Conservation (phyloP, 176 grass and related monocot genomes). For the Oryza australiensis region DNA sequence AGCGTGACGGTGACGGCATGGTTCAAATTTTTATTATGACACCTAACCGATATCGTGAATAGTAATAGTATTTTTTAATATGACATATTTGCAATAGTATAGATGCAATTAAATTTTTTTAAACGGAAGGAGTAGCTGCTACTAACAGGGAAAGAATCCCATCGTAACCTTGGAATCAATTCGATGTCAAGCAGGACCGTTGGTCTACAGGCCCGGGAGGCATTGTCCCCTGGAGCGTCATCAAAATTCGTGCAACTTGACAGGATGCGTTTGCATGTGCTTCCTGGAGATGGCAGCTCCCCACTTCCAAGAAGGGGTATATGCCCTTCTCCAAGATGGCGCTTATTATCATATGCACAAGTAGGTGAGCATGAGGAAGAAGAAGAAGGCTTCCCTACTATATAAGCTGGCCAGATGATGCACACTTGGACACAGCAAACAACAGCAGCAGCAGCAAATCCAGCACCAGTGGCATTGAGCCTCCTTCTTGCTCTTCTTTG, state of each 20-base stretch:
- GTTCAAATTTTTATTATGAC: no score
- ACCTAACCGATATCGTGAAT: no score
- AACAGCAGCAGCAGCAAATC: slow-evolving; percentile 22
- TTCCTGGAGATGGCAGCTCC: slow-evolving; percentile 22
- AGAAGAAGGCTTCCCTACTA: not conserved
- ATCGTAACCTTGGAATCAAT: not conserved
- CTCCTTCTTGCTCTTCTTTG: not conserved
- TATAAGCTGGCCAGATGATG: slow-evolving; percentile 36
- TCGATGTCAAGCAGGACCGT: slow-evolving; percentile 35
- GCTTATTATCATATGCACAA: slow-evolving; percentile 40
- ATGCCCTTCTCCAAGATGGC: slow-evolving; percentile 22
- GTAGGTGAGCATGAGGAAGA: not conserved
- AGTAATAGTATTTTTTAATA: no score
- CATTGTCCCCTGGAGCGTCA: slow-evolving; percentile 39
- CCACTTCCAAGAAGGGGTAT: slow-evolving; percentile 39
- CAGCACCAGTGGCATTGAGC: slow-evolving; percentile 5
- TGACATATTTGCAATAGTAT: no score
- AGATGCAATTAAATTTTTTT: no score
- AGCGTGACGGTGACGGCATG: no score
- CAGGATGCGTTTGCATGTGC: slow-evolving; percentile 30
- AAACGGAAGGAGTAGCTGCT: no score
- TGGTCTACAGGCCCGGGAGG: slow-evolving; percentile 39
- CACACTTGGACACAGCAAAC: slow-evolving; percentile 28
- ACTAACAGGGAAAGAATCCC: slow-evolving; percentile 30
- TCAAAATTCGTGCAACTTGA: slow-evolving; percentile 35